Percentiles rank a stretch among this genome's conserved stretches.
Evolutionary conservation across 1,284 basidiomycete species (phyloP).

Genomic region (Leucoagaricus sp.): DNA sequence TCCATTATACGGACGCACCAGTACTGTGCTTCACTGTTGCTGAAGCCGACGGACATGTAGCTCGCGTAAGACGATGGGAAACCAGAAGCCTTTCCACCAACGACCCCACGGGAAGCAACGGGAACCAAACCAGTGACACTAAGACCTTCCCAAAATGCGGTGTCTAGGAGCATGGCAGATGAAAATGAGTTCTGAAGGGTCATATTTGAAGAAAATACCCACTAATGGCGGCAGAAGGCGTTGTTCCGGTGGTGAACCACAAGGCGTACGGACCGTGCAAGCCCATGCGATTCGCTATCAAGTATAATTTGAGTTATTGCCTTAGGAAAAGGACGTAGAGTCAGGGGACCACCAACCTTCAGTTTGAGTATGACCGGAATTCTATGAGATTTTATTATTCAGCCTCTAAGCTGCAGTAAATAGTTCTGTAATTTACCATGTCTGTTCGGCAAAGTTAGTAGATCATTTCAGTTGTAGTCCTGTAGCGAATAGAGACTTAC

Average conservation of each 20-base stretch:
- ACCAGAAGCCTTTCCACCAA: conserved; percentile 37
- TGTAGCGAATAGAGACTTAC: conserved; percentile 20
- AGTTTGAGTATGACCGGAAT: conserved; percentile 37
- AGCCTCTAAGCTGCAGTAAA: not conserved
- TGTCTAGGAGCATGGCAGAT: conserved; percentile 22
- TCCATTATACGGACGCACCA: conserved; percentile 31
- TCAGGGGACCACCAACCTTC: conserved; percentile 24
- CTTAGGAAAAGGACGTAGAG: not conserved
- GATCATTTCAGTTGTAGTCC: not conserved
- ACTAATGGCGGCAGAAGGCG: conserved; percentile 29
- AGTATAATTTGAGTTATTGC: not conserved
- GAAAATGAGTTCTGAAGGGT: not conserved
- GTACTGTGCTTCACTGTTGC: conserved; percentile 38
- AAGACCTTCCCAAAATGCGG: conserved; percentile 38
- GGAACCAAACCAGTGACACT: conserved; percentile 31
- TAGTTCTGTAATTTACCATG: conserved; percentile 22
- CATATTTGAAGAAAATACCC: not conserved
- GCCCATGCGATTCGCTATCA: conserved; percentile 33
- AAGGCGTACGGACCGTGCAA: conserved; percentile 36
- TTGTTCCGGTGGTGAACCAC: conserved; percentile 34
- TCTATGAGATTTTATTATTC: conserved; percentile 19
- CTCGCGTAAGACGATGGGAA: conserved; percentile 28
- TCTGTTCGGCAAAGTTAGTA: conserved; percentile 18
- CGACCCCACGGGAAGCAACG: conserved; percentile 33
- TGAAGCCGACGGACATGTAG: conserved; percentile 31